phyloP scores from a whole-genome alignment of 2,329 filamentous ascomycete genomes.

The Calonectria naviculata region DNA sequence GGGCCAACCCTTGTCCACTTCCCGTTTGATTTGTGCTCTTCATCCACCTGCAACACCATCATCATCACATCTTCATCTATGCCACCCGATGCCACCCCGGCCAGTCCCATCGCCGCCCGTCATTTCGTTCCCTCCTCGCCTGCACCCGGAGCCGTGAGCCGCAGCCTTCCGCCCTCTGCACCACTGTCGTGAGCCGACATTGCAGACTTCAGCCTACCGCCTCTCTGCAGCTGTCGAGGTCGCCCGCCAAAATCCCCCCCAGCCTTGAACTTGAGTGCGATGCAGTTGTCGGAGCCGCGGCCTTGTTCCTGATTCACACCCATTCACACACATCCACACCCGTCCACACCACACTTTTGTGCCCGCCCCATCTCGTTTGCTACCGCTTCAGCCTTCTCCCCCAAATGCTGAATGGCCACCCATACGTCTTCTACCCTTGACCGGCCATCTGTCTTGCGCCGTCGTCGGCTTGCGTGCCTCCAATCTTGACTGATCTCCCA shows the following conservation, averaged over 20 bases:
- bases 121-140: slow-evolving; percentile 3
- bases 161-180: slow-evolving; percentile 18
- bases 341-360: slow-evolving; percentile 15
- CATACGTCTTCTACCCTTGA: slow-evolving; percentile 4
- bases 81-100: background rate
- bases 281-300: slow-evolving; percentile 28
- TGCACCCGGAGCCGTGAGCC: background rate
- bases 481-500: slow-evolving; percentile 7
- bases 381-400: slow-evolving; percentile 8
- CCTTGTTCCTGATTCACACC: slow-evolving; percentile 37
- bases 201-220: slow-evolving; percentile 12
- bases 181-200: background rate
- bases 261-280: slow-evolving; percentile 26
- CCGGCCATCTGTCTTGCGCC: slow-evolving; percentile 9
- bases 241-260: slow-evolving; percentile 27
- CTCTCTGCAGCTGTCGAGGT: slow-evolving; percentile 21
- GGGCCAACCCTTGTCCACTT: slow-evolving; percentile 36
- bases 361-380: slow-evolving; percentile 3
- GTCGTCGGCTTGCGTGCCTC: slow-evolving; percentile 4
- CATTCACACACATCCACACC: slow-evolving; percentile 27
- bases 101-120: slow-evolving; percentile 8
- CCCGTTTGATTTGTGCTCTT: slow-evolving; percentile 25
- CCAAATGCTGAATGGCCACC: slow-evolving; percentile 8
- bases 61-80: background rate
- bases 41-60: slow-evolving; percentile 16